Evolutionary conservation across 2,329 filamentous ascomycete species (phyloP).

Genomic region (Geosmithia flava): DNA sequence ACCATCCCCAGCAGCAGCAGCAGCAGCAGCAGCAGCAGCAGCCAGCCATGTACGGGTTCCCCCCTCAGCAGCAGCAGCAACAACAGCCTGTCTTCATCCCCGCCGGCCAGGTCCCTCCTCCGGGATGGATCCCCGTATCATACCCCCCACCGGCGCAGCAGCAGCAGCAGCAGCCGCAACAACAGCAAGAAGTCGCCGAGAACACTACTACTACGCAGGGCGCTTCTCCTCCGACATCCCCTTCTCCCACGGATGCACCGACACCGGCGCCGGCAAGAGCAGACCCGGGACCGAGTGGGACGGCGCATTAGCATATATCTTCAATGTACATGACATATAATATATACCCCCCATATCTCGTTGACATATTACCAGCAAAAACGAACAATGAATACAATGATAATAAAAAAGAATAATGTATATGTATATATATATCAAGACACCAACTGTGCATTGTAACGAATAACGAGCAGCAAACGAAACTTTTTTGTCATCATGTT

Average conservation of each 20-base stretch:
- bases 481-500: not conserved
- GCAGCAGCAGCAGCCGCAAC: not conserved
- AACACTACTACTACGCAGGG: not conserved
- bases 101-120: conserved; percentile 1
- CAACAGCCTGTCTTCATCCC: conserved; percentile 1
- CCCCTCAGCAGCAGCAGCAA: not conserved
- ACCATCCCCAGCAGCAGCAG: not conserved
- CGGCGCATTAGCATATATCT: not conserved
- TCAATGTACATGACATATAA: not conserved
- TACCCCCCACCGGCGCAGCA: not conserved
- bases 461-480: no score
- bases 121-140: not conserved
- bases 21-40: no score
- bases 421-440: not conserved
- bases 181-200: not conserved
- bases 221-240: not conserved
- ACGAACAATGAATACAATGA: no score
- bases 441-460: no score
- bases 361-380: not conserved
- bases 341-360: not conserved
- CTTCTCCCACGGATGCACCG: not conserved
- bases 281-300: not conserved
- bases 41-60: not conserved
- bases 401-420: not conserved
- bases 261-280: not conserved